These are phyloP conservation scores for Cutaneotrichosporon sp. DNA, from an alignment of 1,284 basidiomycete genomes.

Conservation along the genomic window DNA sequence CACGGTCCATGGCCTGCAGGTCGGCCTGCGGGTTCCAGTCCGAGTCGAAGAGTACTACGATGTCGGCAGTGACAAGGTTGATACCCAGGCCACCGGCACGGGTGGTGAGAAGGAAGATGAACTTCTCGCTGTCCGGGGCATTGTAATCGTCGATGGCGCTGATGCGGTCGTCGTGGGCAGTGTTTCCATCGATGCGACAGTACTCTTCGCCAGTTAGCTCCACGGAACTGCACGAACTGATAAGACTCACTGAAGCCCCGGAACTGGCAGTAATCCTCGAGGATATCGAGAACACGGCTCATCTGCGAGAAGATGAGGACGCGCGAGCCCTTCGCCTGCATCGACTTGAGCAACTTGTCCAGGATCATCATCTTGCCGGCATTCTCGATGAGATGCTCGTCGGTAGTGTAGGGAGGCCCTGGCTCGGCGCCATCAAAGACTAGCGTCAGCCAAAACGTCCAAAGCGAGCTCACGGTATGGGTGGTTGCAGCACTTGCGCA, in stretches of 20 bases:
- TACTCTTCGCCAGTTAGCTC: conserved; percentile 64
- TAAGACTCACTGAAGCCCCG: conserved; percentile 71
- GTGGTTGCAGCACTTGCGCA: conserved; percentile 62
- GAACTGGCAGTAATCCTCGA: conserved; percentile 98
- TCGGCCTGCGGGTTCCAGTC: conserved; percentile 99
- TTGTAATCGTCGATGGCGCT: conserved; percentile 97
- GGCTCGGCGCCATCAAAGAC: conserved; percentile 91
- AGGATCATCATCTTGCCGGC: conserved; percentile 97
- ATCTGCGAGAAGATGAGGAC: conserved; percentile 98
- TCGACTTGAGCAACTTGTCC: conserved; percentile 82
- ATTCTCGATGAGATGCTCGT: conserved; percentile 93
- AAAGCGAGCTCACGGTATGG: conserved; percentile 54
- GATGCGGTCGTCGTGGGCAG: conserved; percentile 95
- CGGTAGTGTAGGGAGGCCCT: conserved; percentile 96
- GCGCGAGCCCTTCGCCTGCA: conserved; percentile 91
- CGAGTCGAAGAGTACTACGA: conserved; percentile 95
- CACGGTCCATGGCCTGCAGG: conserved; percentile 98
- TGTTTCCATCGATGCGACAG: conserved; percentile 94
- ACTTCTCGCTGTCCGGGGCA: conserved; percentile 89
- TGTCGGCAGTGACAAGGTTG: conserved; percentile 91
- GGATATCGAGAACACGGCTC: conserved; percentile 91
- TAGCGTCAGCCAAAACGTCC: conserved; percentile 5
- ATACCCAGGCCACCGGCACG: conserved; percentile 98
- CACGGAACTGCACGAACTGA: not conserved
- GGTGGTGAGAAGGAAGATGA: conserved; percentile 95